These are phyloP conservation scores for Capsicum chinense DNA, from an alignment of 257 asterid species.

Conservation along the genomic window DNA sequence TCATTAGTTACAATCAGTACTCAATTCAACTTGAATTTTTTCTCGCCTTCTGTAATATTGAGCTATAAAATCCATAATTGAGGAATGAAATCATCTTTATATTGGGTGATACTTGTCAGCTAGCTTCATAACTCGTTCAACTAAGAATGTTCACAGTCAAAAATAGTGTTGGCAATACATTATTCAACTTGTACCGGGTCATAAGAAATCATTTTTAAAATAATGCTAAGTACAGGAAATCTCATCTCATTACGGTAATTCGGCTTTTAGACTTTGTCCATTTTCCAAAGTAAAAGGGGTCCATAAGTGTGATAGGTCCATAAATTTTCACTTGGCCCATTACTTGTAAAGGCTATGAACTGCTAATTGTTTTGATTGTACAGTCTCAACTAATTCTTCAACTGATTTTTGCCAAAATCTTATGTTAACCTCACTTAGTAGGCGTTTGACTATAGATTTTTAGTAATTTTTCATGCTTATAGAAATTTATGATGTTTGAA, in stretches of 20 bases:
- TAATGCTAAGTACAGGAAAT: background rate
- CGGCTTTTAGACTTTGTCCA: background rate
- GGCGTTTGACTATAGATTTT: background rate
- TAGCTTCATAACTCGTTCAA: background rate
- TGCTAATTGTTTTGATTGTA: background rate
- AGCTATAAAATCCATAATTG: background rate
- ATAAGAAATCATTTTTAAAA: background rate
- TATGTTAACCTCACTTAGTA: background rate
- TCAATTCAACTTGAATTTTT: background rate
- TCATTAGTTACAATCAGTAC: background rate
- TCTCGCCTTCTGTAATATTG: background rate
- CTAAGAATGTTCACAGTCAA: background rate
- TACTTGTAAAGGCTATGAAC: background rate
- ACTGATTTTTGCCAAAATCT: background rate
- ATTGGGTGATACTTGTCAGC: too few species aligned
- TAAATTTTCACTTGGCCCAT: background rate
- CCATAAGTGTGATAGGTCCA: background rate
- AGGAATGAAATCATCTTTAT: background rate
- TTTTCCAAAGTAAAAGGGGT: background rate
- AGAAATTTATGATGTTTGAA: too few species aligned
- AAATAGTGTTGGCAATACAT: background rate
- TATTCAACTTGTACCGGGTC: background rate
- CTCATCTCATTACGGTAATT: background rate
- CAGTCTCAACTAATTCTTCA: background rate
- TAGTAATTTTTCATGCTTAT: background rate